phyloP scores from a whole-genome alignment of 192 early-diverging fungal species.

The Backusella circina region DNA sequence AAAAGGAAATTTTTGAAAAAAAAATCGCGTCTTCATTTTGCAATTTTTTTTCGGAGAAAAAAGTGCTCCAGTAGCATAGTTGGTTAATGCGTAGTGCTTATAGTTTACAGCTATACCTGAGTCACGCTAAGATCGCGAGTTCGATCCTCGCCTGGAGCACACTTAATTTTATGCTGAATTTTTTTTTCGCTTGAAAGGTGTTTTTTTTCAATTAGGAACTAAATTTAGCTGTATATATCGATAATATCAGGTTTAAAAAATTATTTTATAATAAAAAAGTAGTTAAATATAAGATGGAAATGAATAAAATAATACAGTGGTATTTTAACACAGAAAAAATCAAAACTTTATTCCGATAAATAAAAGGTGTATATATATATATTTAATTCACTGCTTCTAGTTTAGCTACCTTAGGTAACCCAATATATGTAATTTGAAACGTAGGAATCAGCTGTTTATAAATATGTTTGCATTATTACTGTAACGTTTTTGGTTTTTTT shows the following conservation, averaged over 20 bases:
- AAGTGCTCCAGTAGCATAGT: slow-evolving; percentile 55
- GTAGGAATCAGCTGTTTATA: not conserved
- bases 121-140: slow-evolving; percentile 62
- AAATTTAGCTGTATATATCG: not conserved
- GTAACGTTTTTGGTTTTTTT: no score
- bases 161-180: slow-evolving; percentile 6
- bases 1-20: not conserved
- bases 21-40: not conserved
- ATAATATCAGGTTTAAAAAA: not conserved
- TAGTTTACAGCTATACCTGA: slow-evolving; percentile 53
- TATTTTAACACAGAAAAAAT: no score
- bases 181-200: not conserved
- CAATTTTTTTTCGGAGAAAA: not conserved
- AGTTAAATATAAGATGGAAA: no score
- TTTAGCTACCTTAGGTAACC: not conserved
- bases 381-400: no score
- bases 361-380: no score
- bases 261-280: not conserved
- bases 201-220: not conserved
- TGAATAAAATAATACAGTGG: no score
- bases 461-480: not conserved
- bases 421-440: not conserved
- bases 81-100: slow-evolving; percentile 61
- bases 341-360: no score
- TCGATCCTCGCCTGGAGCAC: slow-evolving; percentile 62